Percentiles rank a stretch among this genome's conserved stretches.
Evolutionary conservation across 257 asterid species (phyloP).

Genomic region (Gardenia jasminoides): DNA sequence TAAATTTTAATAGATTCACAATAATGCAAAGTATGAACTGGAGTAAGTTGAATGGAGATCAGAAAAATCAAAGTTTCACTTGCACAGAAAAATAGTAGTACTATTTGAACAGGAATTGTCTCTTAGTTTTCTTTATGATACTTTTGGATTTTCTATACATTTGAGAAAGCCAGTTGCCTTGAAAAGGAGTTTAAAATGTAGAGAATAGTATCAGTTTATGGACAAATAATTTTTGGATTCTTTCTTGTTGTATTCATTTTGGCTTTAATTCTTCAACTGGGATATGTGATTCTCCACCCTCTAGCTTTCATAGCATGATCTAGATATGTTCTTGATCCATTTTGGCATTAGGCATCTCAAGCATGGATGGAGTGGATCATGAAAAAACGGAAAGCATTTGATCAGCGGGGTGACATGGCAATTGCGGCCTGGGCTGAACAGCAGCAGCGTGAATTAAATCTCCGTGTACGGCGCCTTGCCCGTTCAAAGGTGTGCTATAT

Average conservation of each 20-base stretch:
- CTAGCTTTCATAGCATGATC: background rate
- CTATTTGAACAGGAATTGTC: background rate
- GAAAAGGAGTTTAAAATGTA: background rate
- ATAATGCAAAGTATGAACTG: background rate
- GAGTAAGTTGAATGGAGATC: background rate
- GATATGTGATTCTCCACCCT: background rate
- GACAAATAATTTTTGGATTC: background rate
- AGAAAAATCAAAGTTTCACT: background rate
- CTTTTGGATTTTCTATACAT: too few relatives aligned
- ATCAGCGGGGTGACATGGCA: slow-evolving; percentile 98
- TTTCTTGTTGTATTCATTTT: background rate
- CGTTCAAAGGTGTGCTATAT: slow-evolving; percentile 89
- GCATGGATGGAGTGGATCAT: slow-evolving; percentile 98
- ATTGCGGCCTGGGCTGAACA: slow-evolving; percentile 98
- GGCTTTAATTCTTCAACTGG: background rate
- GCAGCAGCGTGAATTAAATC: slow-evolving; percentile 82
- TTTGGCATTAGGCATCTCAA: slow-evolving; percentile 69
- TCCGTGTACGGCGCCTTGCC: slow-evolving; percentile 90
- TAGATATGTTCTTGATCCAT: background rate
- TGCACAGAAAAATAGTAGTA: background rate
- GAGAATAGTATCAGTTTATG: background rate
- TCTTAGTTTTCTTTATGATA: too few relatives aligned
- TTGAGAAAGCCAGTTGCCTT: background rate
- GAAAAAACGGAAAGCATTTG: slow-evolving; percentile 89
- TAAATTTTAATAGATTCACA: too few relatives aligned